Percentiles rank a stretch among this genome's conserved stretches.
phyloP scores from a whole-genome alignment of 2,329 filamentous ascomycete genomes.

The Aulographum hederae region DNA sequence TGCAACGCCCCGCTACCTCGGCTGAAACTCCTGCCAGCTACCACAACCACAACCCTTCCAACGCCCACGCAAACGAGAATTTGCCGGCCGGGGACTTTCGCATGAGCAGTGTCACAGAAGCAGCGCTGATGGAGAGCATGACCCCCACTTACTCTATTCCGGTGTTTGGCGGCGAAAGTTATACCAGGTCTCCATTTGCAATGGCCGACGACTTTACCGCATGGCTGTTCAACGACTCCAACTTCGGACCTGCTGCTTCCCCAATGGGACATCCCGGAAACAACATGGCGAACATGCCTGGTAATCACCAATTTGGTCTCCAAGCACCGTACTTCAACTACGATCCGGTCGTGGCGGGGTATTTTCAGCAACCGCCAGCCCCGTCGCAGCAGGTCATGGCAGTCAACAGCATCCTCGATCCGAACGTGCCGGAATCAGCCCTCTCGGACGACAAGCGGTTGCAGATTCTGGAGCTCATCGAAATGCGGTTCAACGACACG shows the following conservation, averaged over 20 bases:
- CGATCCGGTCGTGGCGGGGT: constrained; percentile 28
- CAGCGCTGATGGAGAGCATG: constrained; percentile 24
- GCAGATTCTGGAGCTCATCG: constrained; percentile 68
- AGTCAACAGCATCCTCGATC: constrained; percentile 68
- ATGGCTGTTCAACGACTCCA: constrained; percentile 60
- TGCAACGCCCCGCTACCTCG: no score
- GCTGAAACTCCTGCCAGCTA: no score
- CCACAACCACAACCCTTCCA: background rate
- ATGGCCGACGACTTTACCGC: constrained; percentile 78
- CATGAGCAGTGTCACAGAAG: constrained; percentile 18
- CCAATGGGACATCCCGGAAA: constrained; percentile 17
- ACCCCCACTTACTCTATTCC: constrained; percentile 49
- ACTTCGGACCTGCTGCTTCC: constrained; percentile 22
- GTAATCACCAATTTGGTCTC: no score
- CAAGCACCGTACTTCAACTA: constrained; percentile 32
- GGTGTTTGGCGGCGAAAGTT: constrained; percentile 69
- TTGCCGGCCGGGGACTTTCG: no score
- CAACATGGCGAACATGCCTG: constrained; percentile 20
- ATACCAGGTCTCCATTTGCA: constrained; percentile 73
- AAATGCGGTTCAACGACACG: constrained; percentile 62
- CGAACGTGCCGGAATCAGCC: constrained; percentile 58
- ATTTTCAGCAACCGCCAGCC: constrained; percentile 28
- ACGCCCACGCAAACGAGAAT: constrained; percentile 7
- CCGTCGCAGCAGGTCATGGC: constrained; percentile 69
- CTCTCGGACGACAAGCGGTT: constrained; percentile 78